Evolutionary conservation across 1,139 yeast species (phyloP), one percentile per base, ranked within the genome.

Genomic region (Taphrina deformans): DNA sequence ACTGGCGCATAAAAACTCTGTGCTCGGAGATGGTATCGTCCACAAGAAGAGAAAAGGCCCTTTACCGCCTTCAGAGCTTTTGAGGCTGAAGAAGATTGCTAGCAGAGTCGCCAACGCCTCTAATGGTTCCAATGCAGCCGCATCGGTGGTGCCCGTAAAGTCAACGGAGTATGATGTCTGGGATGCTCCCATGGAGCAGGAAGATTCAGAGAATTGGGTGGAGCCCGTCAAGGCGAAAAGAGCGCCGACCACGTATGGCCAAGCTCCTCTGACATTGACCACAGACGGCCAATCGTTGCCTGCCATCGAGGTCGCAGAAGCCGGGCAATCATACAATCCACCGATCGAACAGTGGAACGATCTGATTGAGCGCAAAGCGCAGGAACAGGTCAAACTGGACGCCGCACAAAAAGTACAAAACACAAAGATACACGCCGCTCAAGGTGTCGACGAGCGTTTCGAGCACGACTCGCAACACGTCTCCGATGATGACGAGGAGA

Each of bases 281-380:
- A 69, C 55, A 71, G 26, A 69, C 69, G 21, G 55, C 6, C 44
- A 40, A 24, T 21, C 31, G 12, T 71, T 74, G 1, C 69, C 82
- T 24, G 75, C 80, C 5, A 85, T 83, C 26, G 77, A 73, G 6
- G 68, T 85, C 5, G 90, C 93, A 21, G 87, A 86, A 71, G 93
- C 87, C 1, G 99, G 99, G 65, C 88, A 88, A 75, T 92, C 98
- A 2, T 93, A 93, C 74, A 93, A 93, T 74, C 99, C 99, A 40
- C 83, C 95, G 14, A 79, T 87, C 69, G 88, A 87, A 67, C 85
- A 89, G 40, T 93, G 99, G 99, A 84, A 85, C 72, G 78, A 78
- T 33, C 80, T 92, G 71, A 83, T 93, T 66, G 79, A 83, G 67
- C 79, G 80, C 67, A 97, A 91, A 75, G 87, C 82, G 71, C 80